A percentile compares a stretch with the other conserved stretches of the same genome.
Evolutionary conservation across 495 filamentous ascomycete species (phyloP).

Genomic region (Lepidopterella palustris): DNA sequence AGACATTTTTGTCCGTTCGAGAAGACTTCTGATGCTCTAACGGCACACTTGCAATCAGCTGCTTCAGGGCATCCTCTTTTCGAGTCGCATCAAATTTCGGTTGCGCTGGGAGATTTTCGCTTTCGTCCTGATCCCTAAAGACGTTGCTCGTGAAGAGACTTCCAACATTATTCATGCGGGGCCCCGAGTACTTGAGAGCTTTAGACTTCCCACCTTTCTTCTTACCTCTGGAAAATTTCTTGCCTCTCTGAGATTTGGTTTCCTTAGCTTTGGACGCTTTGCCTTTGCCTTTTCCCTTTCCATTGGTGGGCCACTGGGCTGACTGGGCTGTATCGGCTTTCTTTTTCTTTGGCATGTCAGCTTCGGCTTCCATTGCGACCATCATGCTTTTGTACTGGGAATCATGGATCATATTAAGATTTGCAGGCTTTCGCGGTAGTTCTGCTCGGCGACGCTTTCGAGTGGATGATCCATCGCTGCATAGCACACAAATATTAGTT

Average conservation of each 20-base stretch:
- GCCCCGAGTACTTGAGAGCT: not conserved
- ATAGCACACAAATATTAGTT: not conserved
- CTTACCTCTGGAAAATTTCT: no score
- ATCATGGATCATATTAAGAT: conserved; percentile 8
- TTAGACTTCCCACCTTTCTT: conserved; percentile 10
- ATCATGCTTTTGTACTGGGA: conserved; percentile 12
- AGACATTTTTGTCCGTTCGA: conserved; percentile 13
- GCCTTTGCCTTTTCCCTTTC: not conserved
- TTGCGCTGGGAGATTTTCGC: conserved; percentile 19
- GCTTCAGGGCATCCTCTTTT: conserved; percentile 28
- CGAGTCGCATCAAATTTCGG: conserved; percentile 14
- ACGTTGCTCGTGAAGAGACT: conserved; percentile 23
- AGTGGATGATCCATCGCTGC: not conserved
- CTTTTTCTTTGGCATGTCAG: conserved; percentile 10
- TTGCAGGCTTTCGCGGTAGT: conserved; percentile 14
- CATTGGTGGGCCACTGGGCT: not conserved
- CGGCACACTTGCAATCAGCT: conserved; percentile 32
- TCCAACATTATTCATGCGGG: not conserved
- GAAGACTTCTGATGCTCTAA: conserved; percentile 15
- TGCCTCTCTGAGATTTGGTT: no score
- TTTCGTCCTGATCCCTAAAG: conserved; percentile 25
- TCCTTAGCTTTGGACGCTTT: not conserved
- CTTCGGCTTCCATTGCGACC: conserved; percentile 13
- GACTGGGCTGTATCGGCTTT: conserved; percentile 3
- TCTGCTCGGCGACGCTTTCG: conserved; percentile 2